A percentile compares a stretch with the other conserved stretches of the same genome.
Conservation (phyloP, 2,329 filamentous ascomycete species). For the Aspergillus cejpii region DNA sequence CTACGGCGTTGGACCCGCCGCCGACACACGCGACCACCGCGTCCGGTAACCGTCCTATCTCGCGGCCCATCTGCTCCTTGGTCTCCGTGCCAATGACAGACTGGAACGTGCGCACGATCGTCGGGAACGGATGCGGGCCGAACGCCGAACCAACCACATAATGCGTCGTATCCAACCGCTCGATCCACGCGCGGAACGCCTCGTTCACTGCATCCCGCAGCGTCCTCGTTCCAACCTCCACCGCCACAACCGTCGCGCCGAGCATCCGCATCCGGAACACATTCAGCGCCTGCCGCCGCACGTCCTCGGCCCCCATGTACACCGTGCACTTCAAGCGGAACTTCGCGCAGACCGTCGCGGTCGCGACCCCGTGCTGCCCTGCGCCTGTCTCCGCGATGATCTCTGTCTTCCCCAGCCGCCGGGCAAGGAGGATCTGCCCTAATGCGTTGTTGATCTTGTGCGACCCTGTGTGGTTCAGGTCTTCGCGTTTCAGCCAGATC, state of each 20-base stretch:
- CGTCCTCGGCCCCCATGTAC: constrained; percentile 96
- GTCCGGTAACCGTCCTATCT: constrained; percentile 78
- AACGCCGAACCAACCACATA: constrained; percentile 96
- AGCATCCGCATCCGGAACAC: constrained; percentile 94
- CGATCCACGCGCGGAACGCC: constrained; percentile 83
- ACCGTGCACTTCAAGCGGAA: constrained; percentile 96
- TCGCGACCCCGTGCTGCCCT: constrained; percentile 92
- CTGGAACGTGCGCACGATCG: constrained; percentile 95
- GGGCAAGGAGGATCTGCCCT: constrained; percentile 83
- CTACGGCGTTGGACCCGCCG: constrained; percentile 83
- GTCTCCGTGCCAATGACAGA: constrained; percentile 90
- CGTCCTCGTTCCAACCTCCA: constrained; percentile 74
- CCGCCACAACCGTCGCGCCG: constrained; percentile 80
- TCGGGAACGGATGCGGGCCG: constrained; percentile 92
- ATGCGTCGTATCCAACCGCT: constrained; percentile 81
- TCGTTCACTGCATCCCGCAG: constrained; percentile 85
- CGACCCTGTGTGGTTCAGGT: constrained; percentile 90
- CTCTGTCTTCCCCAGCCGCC: constrained; percentile 80
- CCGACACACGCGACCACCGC: constrained; percentile 95
- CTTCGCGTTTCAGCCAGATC: constrained; percentile 95
- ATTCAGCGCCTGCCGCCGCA: constrained; percentile 84
- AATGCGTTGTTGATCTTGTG: constrained; percentile 99
- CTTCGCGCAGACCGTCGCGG: constrained; percentile 91
- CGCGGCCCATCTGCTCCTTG: constrained; percentile 73
- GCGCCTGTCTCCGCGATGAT: constrained; percentile 97